Evolutionary conservation across 768 basidiomycete genomes (phyloP).

Genomic region (Leccinum ochraceum): DNA sequence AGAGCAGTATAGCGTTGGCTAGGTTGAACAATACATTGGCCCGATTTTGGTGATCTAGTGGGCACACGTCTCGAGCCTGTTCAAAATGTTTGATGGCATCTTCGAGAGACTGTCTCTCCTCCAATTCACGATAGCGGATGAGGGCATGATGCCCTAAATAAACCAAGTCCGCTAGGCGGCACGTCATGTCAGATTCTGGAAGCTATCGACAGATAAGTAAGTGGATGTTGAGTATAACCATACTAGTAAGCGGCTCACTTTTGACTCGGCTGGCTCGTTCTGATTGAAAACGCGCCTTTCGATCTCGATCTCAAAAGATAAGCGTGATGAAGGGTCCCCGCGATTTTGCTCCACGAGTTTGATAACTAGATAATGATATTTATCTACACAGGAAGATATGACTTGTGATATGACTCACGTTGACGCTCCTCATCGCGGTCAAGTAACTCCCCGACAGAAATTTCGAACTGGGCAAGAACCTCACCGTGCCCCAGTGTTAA

Average conservation of each 20-base stretch:
- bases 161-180: not conserved
- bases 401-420: not conserved
- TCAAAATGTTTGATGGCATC: not conserved
- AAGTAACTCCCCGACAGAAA: not conserved
- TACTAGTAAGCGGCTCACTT: not conserved
- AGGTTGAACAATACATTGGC: not conserved
- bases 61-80: not conserved
- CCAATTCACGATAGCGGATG: not conserved
- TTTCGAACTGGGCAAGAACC: not conserved
- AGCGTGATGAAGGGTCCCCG: not conserved
- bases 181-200: not conserved
- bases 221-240: not conserved
- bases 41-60: not conserved
- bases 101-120: not conserved
- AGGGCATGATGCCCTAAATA: not conserved
- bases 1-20: too few species aligned
- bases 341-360: not conserved
- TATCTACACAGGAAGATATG: too few species aligned
- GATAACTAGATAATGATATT: not conserved
- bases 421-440: not conserved
- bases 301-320: not conserved
- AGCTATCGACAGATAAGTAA: not conserved
- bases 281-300: not conserved
- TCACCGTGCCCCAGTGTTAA: constrained; percentile 6
- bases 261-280: not conserved